phyloP scores from a whole-genome alignment of 805 yeast genomes.

The Metschnikowia continentalis region DNA sequence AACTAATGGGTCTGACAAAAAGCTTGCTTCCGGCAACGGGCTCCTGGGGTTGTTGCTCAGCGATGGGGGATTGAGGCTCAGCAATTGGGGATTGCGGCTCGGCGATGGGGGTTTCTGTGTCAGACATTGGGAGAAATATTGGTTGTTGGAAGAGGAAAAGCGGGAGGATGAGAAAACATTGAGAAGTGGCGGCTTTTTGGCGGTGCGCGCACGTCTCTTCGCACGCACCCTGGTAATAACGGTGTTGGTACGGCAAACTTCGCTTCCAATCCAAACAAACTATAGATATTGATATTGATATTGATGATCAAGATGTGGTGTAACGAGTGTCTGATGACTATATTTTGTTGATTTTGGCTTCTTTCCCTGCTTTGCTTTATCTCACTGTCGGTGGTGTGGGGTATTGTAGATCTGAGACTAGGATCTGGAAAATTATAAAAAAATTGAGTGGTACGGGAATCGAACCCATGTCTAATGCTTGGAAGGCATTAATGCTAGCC shows the following conservation, averaged over 20 bases:
- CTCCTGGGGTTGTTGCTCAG: conserved; percentile 1
- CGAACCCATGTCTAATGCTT: conserved; percentile 17
- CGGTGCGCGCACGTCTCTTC: conserved; percentile 10
- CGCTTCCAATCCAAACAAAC: too few relatives aligned
- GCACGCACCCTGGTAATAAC: neutral
- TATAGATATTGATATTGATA: too few relatives aligned
- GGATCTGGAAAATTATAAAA: neutral
- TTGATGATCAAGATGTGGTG: too few relatives aligned
- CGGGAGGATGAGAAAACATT: neutral
- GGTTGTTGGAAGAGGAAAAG: neutral
- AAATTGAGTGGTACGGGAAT: conserved; percentile 16
- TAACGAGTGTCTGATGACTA: too few relatives aligned
- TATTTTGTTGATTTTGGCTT: too few relatives aligned
- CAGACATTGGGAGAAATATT: conserved; percentile 7
- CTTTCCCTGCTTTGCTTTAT: too few relatives aligned
- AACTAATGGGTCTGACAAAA: conserved; percentile 62
- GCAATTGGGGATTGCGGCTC: conserved; percentile 5
- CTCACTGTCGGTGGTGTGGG: too few relatives aligned
- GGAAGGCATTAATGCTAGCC: conserved; percentile 16
- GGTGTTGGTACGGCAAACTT: too few relatives aligned
- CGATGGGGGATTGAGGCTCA: conserved; percentile 3
- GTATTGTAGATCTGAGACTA: too few relatives aligned
- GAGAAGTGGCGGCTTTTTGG: neutral
- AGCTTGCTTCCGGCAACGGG: conserved; percentile 19
- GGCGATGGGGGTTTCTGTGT: conserved; percentile 7